Evolutionary conservation across 306 rosid genomes (phyloP), one percentile per base, ranked within the genome.

Genomic region (Hippophae rhamnoides): DNA sequence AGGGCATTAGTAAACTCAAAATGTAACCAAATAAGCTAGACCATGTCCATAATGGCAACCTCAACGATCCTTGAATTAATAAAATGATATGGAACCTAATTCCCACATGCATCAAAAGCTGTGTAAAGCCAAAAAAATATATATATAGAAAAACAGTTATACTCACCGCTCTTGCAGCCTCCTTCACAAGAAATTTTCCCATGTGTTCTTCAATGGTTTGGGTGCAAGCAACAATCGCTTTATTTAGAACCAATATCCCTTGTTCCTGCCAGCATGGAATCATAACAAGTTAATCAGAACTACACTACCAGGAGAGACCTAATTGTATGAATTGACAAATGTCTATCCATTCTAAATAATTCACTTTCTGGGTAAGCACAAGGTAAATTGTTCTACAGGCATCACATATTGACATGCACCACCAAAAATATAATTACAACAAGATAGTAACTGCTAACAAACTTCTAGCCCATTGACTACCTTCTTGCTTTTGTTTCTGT

Each of bases 151-250:
- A 51, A 31, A 51, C 31, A 51, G 11, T 2, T 57, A 64, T 63
- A 83, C 96, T 93, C 79, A 93, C 99, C 1, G 90, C 95, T 88
- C 99, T 84, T n/a, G 96, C 52, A 66, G 77, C 81, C 71, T 88
- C 95, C 85, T 88, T 88, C 71, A 88, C 97, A 51, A 58, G 54
- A 61, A 93, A 85, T 70, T 93, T 93, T 52, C 99, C 95, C 80
- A 88, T 88, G 71, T 88, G 86, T 57, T 76, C 43, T 66, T 93
- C 99, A 49, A 93, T 85, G 61, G 92, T 82, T 66, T 82, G 79
- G 1, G 84, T 76, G 80, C 99, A 92, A 44, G 86, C 73, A 10
- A 42, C 41, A 63, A 92, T 88, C 47, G 99, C 99, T 14, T 82
- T 74, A 31, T 43, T 73, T 40, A 92, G 93, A 77, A 88, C 88